Evolutionary conservation across 176 grass and related monocot species (phyloP), one percentile per base, ranked within the genome.

Genomic region (Oryza glumipatula): DNA sequence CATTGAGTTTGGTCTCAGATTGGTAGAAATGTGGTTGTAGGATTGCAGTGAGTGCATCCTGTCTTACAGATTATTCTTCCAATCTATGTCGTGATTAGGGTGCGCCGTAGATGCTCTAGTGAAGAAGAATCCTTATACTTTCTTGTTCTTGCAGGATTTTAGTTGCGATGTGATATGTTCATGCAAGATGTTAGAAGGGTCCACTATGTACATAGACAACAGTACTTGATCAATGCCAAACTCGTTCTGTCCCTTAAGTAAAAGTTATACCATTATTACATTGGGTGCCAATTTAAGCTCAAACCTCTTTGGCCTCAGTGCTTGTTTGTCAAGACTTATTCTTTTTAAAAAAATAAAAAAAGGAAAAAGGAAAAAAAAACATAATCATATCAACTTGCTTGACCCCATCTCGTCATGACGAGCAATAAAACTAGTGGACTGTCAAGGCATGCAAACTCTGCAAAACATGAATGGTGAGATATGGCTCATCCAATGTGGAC

Each of bases 51-150:
- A 2, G 68, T 24, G 11, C 74, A 47, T 73, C 43, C 67, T 47
- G 56, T 26, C 38, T 5, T 86, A 19, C 12, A 63, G 26, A 79
- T 73, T 45, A 38, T 83, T 83, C 19, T 6, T 61, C 30, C 39
- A 65, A 52, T 78, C 10, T 9, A 11, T 61, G 73, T 45, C 13
- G 19, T 14, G 15, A 63, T 19, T 46, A 84, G 66, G 73, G 41
- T 68, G 67, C 28, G 19, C 61, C 36, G 36, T 47, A 26, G 67
- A 3, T 64, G 74, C 67, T 79, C 44, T 26, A 23, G 21, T 63
- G 21, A 5, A 61, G 56, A n/a, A 63, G 19, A 63, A 63, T 63
- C 7, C 58, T 63, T 63, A 23, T 23, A 8, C 21, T 63, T 61
- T 3, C 56, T 61, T 61, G 19, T 22, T 63, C 58, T 22, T 3